Evolutionary conservation across 1,284 basidiomycete species (phyloP), one percentile per base, ranked within the genome.

Genomic region (Leccinum solheimii): DNA sequence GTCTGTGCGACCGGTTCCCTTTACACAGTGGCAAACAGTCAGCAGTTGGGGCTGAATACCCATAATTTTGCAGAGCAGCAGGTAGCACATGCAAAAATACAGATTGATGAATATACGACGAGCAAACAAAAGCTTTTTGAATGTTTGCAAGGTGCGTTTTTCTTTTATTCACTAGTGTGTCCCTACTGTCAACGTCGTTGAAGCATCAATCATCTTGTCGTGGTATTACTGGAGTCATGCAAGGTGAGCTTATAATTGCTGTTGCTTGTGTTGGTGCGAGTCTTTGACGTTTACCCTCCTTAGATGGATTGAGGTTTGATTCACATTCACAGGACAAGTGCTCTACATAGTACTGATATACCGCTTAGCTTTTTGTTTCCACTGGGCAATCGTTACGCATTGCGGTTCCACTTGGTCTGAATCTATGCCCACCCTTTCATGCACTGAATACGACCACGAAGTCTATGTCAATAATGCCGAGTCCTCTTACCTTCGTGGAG

Each of bases 181-280:
- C 8, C 34, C 23, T 51, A 45, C 62, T 21, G 11, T 53, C 52
- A 26, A 60, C 60, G 38, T 56, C 56, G 21, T 9, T 53, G 13
- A 56, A 90, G 89, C 87, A 14, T 79, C 81, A 57, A 78, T 87
- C 21, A 78, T 90, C 50, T 75, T 90, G 53, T 82, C 81, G 11
- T 88, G 87, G 83, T 90, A 87, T 73, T 89, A 88, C 66, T 88
- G 87, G 82, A 84, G 82, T 54, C 84, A 90, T 69, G 86, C 86
- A 54, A 86, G 83, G 87, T 86, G 65, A 60, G 78, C 32, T 13
- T 23, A 57, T n/a, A 23, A 50, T 10, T 21, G 16, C 58, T 51
- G 10, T 40, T 19, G 45, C 52, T 58, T 5, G 30, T 21, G 57
- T 55, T 55, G 38, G 56, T 48, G 26, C 50, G 48, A 48, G 40